Evolutionary conservation across 495 filamentous ascomycete genomes (phyloP).

Genomic region (Penicillium dipodomyicola): DNA sequence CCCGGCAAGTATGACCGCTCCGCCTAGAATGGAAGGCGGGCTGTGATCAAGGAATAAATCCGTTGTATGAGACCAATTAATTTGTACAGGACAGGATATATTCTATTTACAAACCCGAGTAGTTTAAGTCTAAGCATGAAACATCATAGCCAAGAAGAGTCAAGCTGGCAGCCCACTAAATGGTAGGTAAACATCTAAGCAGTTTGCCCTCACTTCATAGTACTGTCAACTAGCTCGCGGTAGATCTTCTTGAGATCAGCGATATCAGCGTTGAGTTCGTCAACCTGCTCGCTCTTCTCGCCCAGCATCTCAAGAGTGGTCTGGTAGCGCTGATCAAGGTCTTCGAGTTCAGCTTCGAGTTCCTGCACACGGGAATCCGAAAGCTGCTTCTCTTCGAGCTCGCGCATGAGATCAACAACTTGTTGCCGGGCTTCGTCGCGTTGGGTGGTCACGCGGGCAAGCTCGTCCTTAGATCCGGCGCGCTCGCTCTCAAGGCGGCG

Average conservation of each 20-base stretch:
- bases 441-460: constrained; percentile 73
- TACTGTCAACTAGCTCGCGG: constrained; percentile 83
- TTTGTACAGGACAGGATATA: constrained; percentile 4
- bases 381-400: constrained; percentile 66
- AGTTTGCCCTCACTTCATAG: constrained; percentile 55
- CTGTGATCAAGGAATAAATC: neutral
- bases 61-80: neutral
- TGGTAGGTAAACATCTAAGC: neutral
- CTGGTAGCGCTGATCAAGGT: constrained; percentile 68
- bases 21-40: neutral
- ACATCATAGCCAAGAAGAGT: neutral
- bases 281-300: constrained; percentile 92
- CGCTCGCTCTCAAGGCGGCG: constrained; percentile 89
- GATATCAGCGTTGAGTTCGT: constrained; percentile 86
- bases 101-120: constrained; percentile 9
- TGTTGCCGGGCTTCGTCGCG: constrained; percentile 89
- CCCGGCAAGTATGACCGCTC: neutral
- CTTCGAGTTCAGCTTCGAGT: constrained; percentile 62
- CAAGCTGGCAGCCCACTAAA: neutral
- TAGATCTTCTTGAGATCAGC: constrained; percentile 93
- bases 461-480: constrained; percentile 78
- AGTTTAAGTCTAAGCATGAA: neutral
- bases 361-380: constrained; percentile 58
- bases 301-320: constrained; percentile 92
- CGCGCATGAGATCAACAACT: constrained; percentile 82